These are phyloP conservation scores for Aurantiochytrium sp. DNA, from an alignment of 108 stramenopile species.

Conservation along the genomic window DNA sequence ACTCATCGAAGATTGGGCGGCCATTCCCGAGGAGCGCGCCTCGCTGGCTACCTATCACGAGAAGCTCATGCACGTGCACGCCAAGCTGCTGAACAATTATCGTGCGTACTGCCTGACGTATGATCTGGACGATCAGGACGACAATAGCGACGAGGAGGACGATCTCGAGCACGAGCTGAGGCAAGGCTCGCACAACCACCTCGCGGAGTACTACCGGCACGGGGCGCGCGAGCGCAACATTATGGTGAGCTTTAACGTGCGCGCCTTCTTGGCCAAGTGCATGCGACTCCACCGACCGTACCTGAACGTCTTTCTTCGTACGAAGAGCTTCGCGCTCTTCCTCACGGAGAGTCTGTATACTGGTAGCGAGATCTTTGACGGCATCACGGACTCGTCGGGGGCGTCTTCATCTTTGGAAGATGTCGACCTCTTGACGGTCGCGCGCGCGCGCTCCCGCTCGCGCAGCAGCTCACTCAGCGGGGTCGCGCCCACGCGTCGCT, in stretches of 20 bases:
- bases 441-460: background rate
- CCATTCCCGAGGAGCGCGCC: background rate
- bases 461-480: background rate
- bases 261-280: background rate
- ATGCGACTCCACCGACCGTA: conserved; percentile 12
- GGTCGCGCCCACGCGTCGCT: background rate
- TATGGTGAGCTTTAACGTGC: background rate
- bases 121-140: background rate
- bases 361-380: background rate
- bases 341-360: background rate
- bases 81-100: background rate
- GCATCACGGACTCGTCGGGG: background rate
- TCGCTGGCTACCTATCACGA: background rate
- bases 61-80: conserved; percentile 15
- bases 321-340: conserved; percentile 26
- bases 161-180: too few species aligned
- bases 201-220: too few species aligned
- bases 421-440: background rate
- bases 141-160: background rate
- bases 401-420: conserved; percentile 1
- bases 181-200: too few species aligned
- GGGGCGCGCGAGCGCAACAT: background rate
- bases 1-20: conserved; percentile 17
- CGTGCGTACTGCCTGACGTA: background rate
- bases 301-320: conserved; percentile 8